phyloP scores from a whole-genome alignment of 495 filamentous ascomycete genomes.

The Lindgomyces ingoldianus region DNA sequence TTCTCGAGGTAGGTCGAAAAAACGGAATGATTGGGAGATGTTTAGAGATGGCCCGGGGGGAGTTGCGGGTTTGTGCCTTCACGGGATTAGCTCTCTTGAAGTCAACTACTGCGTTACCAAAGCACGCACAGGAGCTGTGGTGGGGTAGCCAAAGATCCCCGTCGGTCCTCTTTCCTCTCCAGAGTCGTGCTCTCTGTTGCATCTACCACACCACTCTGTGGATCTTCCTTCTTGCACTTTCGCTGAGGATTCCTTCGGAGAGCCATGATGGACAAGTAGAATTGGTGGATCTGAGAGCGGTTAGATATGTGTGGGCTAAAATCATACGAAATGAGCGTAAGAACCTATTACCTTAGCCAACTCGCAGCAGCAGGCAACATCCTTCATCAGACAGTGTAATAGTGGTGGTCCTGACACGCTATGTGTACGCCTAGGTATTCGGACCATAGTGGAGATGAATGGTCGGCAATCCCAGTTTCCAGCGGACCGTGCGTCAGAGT shows the following conservation, averaged over 20 bases:
- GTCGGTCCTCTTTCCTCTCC: background rate
- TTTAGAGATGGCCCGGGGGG: background rate
- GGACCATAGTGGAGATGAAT: slow-evolving; percentile 19
- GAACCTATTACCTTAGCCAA: slow-evolving; percentile 13
- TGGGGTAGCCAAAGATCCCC: background rate
- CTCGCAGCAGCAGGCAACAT: slow-evolving; percentile 34
- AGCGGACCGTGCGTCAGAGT: slow-evolving; percentile 21
- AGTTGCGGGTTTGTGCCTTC: background rate
- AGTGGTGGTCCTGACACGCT: slow-evolving; percentile 28
- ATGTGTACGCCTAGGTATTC: slow-evolving; percentile 29
- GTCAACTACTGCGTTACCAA: too few species aligned
- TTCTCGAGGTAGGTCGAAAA: slow-evolving; percentile 28
- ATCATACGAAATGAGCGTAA: background rate
- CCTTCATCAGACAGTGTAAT: slow-evolving; percentile 23
- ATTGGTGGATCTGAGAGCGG: slow-evolving; percentile 26
- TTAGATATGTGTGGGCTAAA: slow-evolving; percentile 17
- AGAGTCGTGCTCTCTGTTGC: background rate
- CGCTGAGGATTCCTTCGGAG: slow-evolving; percentile 25
- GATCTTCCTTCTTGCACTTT: slow-evolving; percentile 29
- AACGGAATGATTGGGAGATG: slow-evolving; percentile 15
- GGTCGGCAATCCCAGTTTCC: slow-evolving; percentile 23
- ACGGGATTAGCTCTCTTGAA: background rate
- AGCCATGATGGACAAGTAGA: slow-evolving; percentile 31
- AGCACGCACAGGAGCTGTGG: background rate
- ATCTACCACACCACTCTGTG: background rate